phyloP scores from a whole-genome alignment of 768 basidiomycete species.

The Mycena rosella region DNA sequence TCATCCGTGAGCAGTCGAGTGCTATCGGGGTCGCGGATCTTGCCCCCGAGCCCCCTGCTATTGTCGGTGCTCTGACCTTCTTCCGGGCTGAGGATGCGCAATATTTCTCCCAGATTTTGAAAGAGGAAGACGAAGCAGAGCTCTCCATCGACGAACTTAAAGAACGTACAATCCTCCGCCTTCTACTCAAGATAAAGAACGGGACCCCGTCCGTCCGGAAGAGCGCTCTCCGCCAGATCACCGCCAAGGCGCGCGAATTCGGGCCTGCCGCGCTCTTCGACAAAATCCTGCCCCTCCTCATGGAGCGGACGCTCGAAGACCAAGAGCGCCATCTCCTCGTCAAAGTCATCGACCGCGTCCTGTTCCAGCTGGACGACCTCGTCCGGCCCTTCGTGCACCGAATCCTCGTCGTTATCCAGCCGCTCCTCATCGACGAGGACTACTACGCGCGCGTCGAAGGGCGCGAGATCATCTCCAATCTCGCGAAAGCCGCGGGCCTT shows the following conservation, averaged over 20 bases:
- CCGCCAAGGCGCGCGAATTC: slow-evolving; percentile 98
- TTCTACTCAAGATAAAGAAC: slow-evolving; percentile 98
- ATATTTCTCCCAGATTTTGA: slow-evolving; percentile 95
- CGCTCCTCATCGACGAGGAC: slow-evolving; percentile 97
- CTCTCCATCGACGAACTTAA: slow-evolving; percentile 97
- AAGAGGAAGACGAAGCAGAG: slow-evolving; percentile 93
- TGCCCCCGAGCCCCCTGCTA: slow-evolving; percentile 93
- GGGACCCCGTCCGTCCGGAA: slow-evolving; percentile 98
- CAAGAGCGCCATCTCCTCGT: slow-evolving; percentile 98
- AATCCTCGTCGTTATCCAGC: slow-evolving; percentile 99
- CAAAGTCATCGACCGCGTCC: slow-evolving; percentile 97
- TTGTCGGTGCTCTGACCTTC: slow-evolving; percentile 95
- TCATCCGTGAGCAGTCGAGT: slow-evolving; percentile 93
- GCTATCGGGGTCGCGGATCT: slow-evolving; percentile 90
- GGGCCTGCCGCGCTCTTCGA: slow-evolving; percentile 98
- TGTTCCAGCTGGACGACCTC: slow-evolving; percentile 98
- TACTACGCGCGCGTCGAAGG: slow-evolving; percentile 97
- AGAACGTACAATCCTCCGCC: slow-evolving; percentile 98
- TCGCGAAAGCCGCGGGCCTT: slow-evolving; percentile 98
- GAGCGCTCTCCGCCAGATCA: slow-evolving; percentile 96
- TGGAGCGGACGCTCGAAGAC: slow-evolving; percentile 97
- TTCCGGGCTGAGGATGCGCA: slow-evolving; percentile 98
- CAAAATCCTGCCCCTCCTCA: slow-evolving; percentile 96
- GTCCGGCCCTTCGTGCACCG: slow-evolving; percentile 99
- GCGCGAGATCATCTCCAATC: slow-evolving; percentile 98